These are phyloP conservation scores for Aphanocladium album DNA, from an alignment of 2,329 filamentous ascomycete species.

Conservation along the genomic window DNA sequence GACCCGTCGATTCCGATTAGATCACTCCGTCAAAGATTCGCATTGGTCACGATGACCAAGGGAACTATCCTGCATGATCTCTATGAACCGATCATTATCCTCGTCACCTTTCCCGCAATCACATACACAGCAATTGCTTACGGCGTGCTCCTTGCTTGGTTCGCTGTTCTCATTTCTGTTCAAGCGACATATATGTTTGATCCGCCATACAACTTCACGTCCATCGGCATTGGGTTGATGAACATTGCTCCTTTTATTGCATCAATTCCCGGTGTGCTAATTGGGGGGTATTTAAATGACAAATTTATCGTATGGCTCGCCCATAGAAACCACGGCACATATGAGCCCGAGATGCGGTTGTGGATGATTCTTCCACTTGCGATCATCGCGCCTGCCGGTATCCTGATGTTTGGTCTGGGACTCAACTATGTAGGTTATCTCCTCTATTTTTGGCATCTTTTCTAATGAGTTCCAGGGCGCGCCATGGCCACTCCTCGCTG, in stretches of 20 bases:
- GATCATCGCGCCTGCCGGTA: slow-evolving; percentile 25
- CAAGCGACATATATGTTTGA: slow-evolving; percentile 22
- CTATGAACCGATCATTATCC: slow-evolving; percentile 14
- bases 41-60: slow-evolving; percentile 17
- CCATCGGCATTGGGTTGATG: slow-evolving; percentile 22
- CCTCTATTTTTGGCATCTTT: not conserved
- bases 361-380: slow-evolving; percentile 24
- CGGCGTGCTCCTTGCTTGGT: slow-evolving; percentile 31
- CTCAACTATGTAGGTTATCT: slow-evolving; percentile 24
- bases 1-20: slow-evolving; percentile 17
- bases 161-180: slow-evolving; percentile 22
- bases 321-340: slow-evolving; percentile 32
- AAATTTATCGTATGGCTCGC: slow-evolving; percentile 31
- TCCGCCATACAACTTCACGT: slow-evolving; percentile 26
- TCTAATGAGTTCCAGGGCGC: slow-evolving; percentile 21
- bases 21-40: slow-evolving; percentile 19
- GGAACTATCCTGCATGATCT: slow-evolving; percentile 14
- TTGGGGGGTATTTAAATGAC: slow-evolving; percentile 34
- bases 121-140: slow-evolving; percentile 36
- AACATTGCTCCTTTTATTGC: slow-evolving; percentile 30
- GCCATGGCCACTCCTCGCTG: slow-evolving; percentile 34
- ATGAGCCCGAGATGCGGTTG: slow-evolving; percentile 39
- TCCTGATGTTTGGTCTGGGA: slow-evolving; percentile 33
- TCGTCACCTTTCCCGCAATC: slow-evolving; percentile 27
- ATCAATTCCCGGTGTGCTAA: slow-evolving; percentile 30